These are phyloP conservation scores for Malassezia cuniculi DNA, from an alignment of 1,284 basidiomycete genomes.

Conservation along the genomic window DNA sequence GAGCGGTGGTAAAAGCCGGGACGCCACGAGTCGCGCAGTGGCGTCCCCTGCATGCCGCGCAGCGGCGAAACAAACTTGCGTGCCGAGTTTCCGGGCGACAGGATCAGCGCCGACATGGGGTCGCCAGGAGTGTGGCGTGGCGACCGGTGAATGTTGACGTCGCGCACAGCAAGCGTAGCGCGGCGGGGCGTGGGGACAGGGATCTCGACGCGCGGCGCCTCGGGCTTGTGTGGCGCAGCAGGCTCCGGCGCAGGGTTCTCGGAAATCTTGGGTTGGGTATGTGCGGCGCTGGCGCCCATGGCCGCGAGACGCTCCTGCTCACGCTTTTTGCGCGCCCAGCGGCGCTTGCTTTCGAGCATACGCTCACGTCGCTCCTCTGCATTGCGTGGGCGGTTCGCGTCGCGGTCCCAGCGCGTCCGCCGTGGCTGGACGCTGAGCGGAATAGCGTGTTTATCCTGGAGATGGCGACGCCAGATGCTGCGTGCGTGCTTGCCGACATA, in stretches of 20 bases:
- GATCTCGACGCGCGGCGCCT: background rate
- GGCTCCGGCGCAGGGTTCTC: slow-evolving; percentile 1
- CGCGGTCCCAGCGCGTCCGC: slow-evolving; percentile 51
- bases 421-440: slow-evolving; percentile 49
- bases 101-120: no score
- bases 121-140: no score
- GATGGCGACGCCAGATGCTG: slow-evolving; percentile 51
- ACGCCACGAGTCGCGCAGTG: slow-evolving; percentile 5
- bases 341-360: slow-evolving; percentile 49
- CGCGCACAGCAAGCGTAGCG: slow-evolving; percentile 5
- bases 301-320: slow-evolving; percentile 30
- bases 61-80: slow-evolving; percentile 1
- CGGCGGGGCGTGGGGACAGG: slow-evolving; percentile 8
- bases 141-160: slow-evolving; percentile 1
- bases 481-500: slow-evolving; percentile 52
- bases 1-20: no score
- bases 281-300: slow-evolving; percentile 3
- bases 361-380: slow-evolving; percentile 49
- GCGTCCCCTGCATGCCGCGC: slow-evolving; percentile 6
- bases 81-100: no score
- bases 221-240: background rate
- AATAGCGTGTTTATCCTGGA: slow-evolving; percentile 52
- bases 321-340: slow-evolving; percentile 50
- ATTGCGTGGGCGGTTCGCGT: slow-evolving; percentile 49
- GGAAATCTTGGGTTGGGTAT: background rate